These are phyloP conservation scores for Cucurbita ficifolia DNA, from an alignment of 306 rosid genomes.

Conservation along the genomic window DNA sequence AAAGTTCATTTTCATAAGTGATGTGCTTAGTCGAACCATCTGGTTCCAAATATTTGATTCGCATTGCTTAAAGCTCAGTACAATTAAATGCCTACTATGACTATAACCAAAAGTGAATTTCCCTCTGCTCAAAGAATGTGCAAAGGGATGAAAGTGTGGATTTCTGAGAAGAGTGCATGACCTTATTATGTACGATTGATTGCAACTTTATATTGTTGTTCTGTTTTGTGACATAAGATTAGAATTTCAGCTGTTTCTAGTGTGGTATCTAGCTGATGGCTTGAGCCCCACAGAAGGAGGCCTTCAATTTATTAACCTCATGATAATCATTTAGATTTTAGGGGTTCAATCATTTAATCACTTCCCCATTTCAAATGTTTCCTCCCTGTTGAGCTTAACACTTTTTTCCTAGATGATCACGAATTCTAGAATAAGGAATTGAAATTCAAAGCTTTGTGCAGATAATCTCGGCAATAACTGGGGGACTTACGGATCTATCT, in stretches of 20 bases:
- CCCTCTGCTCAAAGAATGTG: not conserved
- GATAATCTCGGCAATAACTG: constrained; percentile 92
- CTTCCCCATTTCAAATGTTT: not conserved
- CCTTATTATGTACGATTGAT: not conserved
- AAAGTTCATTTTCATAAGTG: not conserved
- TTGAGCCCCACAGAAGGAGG: not conserved
- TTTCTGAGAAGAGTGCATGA: not conserved
- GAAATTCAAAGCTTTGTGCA: constrained; percentile 24
- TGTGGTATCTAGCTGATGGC: not conserved
- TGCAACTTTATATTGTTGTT: not conserved
- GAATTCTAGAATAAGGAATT: constrained; percentile 1
- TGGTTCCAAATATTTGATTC: not conserved
- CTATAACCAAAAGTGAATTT: not conserved
- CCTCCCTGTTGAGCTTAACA: not conserved
- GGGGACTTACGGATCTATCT: constrained; percentile 80
- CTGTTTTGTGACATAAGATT: not conserved
- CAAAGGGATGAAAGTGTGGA: not conserved
- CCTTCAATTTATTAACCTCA: not conserved
- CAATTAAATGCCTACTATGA: not conserved
- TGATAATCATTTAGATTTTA: not conserved
- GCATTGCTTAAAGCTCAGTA: not conserved
- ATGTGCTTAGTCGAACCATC: not conserved
- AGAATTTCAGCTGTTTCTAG: not conserved
- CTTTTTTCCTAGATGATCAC: not conserved
- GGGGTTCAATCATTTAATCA: not conserved